Evolutionary conservation across 345 rosid genomes (phyloP), one percentile per base, ranked within the genome.

Genomic region (Pugionium cornutum): DNA sequence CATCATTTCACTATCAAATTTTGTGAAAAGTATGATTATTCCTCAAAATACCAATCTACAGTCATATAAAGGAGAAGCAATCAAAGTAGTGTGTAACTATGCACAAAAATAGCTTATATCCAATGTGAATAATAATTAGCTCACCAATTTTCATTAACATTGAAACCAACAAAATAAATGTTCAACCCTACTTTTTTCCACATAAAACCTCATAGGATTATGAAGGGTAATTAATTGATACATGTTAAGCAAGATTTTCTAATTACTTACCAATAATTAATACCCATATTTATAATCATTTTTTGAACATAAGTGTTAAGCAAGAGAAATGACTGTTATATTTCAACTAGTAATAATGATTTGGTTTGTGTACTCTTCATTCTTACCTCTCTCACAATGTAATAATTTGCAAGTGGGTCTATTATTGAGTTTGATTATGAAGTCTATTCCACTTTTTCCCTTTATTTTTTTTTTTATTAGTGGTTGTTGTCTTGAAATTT

Each of bases 391-490:
- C 9, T 59, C 37, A 59, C n/a, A 2, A 42, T 59, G 60, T 60
- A 51, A 59, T 69, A 69, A 51, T 69, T 55, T 51, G 67, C 73
- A 69, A 69, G 73, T 69, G 73, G 73, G 60, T 69, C 67, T 69
- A 69, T 59, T 60, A 69, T 69, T 51, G 60, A 69, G 67, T 34
- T 69, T 60, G 37, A 60, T 69, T 51, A 60, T 59, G 60, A 68
- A 68, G 37, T 44, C 10, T 68, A 50, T 27, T 44, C 67, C 60
- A 69, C 60, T n/a, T 69, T 66, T 31, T 42, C 28, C 33, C 32
- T 43, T 60, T 51, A n/a, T 4, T 43, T 4, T 43, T 39, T 43
- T 39, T 59, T 58, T 39, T 28, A 18, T 25, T 48, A 48, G 6
- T 58, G 34, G 9, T 42, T 34, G 50, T 49, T 62, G n/a, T 36